Percentiles rank a stretch among this genome's conserved stretches.
phyloP scores from a whole-genome alignment of 495 filamentous ascomycete genomes.

The Aspergillus panamensis region DNA sequence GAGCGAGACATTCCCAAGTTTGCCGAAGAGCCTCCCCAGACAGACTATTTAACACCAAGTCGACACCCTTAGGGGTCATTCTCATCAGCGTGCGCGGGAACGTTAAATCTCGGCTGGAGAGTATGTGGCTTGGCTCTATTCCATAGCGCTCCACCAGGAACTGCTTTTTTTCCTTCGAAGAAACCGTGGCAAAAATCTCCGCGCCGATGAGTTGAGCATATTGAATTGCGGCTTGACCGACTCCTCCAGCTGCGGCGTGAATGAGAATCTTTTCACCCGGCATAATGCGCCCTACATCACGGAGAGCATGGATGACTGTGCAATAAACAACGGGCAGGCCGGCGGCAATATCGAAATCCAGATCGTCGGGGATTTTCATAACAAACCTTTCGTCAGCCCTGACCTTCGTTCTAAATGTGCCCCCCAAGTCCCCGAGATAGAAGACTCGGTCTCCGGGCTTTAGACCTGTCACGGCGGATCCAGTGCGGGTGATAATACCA shows the following conservation, averaged over 20 bases:
- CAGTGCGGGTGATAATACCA: constrained; percentile 36
- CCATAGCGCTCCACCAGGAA: constrained; percentile 35
- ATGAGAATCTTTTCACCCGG: constrained; percentile 22
- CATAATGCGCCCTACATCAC: constrained; percentile 29
- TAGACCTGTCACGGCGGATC: constrained; percentile 15
- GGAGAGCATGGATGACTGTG: background rate
- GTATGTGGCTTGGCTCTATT: constrained; percentile 43
- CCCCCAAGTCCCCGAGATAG: background rate
- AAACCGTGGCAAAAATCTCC: constrained; percentile 45
- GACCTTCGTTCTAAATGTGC: background rate
- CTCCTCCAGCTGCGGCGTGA: constrained; percentile 29
- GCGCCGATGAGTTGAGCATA: constrained; percentile 34
- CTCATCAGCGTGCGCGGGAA: constrained; percentile 47
- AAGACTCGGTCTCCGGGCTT: constrained; percentile 43
- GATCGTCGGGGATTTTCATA: background rate
- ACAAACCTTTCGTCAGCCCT: background rate
- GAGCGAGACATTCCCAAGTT: constrained; percentile 48
- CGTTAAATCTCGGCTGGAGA: constrained; percentile 44
- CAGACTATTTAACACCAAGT: constrained; percentile 52
- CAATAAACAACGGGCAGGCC: constrained; percentile 7
- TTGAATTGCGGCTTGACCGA: constrained; percentile 49
- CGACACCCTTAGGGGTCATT: constrained; percentile 47
- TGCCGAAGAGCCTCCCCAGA: constrained; percentile 40
- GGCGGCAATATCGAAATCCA: background rate
- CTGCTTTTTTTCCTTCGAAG: constrained; percentile 36